Conservation (phyloP, 768 basidiomycete species). For the Amanita pallidorosea region DNA sequence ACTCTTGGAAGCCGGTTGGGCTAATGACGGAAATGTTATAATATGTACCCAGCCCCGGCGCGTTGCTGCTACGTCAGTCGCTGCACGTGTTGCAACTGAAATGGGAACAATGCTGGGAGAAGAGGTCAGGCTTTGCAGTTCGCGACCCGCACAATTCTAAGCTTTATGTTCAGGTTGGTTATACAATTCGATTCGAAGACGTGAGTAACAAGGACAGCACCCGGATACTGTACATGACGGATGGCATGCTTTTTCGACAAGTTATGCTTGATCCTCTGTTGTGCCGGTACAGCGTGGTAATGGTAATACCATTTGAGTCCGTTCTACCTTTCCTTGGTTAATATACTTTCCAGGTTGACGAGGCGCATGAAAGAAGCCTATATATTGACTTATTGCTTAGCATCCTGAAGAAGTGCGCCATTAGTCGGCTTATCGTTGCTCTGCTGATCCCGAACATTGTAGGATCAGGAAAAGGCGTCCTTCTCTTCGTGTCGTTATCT, state of each 20-base stretch:
- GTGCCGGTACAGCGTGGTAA: conserved; percentile 91
- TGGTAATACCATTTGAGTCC: conserved; percentile 42
- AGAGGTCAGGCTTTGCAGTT: conserved; percentile 39
- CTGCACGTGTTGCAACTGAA: conserved; percentile 84
- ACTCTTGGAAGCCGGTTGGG: conserved; percentile 93
- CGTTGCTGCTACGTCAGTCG: conserved; percentile 93
- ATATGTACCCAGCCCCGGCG: conserved; percentile 91
- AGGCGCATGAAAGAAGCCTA: conserved; percentile 94
- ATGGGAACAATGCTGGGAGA: conserved; percentile 83
- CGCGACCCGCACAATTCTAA: background rate
- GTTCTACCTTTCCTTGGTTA: background rate
- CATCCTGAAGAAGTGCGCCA: conserved; percentile 79
- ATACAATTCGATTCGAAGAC: conserved; percentile 95
- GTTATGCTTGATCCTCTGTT: conserved; percentile 86
- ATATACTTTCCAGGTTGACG: conserved; percentile 62
- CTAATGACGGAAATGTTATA: conserved; percentile 68
- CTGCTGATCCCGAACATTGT: conserved; percentile 3
- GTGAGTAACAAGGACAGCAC: conserved; percentile 78
- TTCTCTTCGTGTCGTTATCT: conserved; percentile 82
- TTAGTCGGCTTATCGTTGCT: background rate
- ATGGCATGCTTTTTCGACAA: conserved; percentile 97
- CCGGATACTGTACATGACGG: conserved; percentile 91
- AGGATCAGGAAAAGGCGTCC: conserved; percentile 91
- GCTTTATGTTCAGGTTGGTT: conserved; percentile 66
- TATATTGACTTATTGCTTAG: conserved; percentile 93